These are phyloP conservation scores for Phytophthora melonis DNA, from an alignment of 352 stramenopile genomes.

Conservation along the genomic window DNA sequence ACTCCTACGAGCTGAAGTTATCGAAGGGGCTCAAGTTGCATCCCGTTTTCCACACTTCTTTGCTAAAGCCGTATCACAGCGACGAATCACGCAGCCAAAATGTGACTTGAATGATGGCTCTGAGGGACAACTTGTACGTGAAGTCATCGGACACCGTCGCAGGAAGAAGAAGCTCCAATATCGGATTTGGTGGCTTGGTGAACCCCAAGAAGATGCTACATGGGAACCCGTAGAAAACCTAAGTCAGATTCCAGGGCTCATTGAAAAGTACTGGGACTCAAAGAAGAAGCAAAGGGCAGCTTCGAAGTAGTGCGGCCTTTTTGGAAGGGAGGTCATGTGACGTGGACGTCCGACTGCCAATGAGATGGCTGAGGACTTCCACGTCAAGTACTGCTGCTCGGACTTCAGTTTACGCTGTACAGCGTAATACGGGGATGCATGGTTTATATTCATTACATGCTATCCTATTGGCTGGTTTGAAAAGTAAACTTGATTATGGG, in stretches of 20 bases:
- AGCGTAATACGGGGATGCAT: background rate
- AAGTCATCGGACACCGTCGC: too few relatives aligned
- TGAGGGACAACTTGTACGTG: too few relatives aligned
- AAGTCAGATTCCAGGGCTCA: constrained; percentile 11
- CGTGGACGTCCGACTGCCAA: background rate
- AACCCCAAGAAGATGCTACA: constrained; percentile 5
- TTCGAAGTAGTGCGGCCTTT: constrained; percentile 13
- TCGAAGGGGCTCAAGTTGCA: too few relatives aligned
- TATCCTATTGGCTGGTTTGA: background rate
- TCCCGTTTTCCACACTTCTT: too few relatives aligned
- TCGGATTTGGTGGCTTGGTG: constrained; percentile 14
- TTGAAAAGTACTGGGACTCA: constrained; percentile 3
- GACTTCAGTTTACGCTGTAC: background rate
- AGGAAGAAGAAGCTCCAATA: too few relatives aligned
- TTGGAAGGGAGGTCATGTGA: constrained; percentile 15
- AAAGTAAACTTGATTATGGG: too few relatives aligned
- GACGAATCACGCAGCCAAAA: too few relatives aligned
- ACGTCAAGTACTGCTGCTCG: background rate
- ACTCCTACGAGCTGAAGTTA: too few relatives aligned
- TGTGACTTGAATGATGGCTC: too few relatives aligned
- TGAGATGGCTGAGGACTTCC: background rate
- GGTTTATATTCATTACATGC: background rate
- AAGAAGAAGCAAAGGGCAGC: background rate
- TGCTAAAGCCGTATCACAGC: too few relatives aligned
- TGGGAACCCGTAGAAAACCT: constrained; percentile 2